Conservation (phyloP, 352 stramenopile species). For the Pythium pyrilobum region DNA sequence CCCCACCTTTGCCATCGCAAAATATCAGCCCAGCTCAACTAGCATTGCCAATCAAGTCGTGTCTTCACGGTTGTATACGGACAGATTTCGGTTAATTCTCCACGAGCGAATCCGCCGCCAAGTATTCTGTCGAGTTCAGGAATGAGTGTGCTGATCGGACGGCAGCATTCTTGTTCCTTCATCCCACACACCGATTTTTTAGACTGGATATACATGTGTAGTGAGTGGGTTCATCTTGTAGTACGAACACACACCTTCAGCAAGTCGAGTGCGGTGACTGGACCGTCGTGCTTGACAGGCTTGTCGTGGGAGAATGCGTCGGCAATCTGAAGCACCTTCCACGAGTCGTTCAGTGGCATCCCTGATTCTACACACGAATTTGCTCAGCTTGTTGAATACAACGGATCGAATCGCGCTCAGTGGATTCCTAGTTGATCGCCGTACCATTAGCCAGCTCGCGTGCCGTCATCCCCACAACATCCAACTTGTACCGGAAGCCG, state of each 20-base stretch:
- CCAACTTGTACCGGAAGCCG: slow-evolving; percentile 53
- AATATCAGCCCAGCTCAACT: not conserved
- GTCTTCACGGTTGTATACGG: slow-evolving; percentile 2
- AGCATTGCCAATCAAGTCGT: not conserved
- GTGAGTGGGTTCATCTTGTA: too few relatives aligned
- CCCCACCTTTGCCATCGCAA: slow-evolving; percentile 35
- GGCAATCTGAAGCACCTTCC: too few relatives aligned
- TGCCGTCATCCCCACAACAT: slow-evolving; percentile 41
- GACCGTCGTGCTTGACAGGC: too few relatives aligned
- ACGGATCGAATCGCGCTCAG: too few relatives aligned
- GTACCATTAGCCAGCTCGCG: slow-evolving; percentile 57
- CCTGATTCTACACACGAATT: too few relatives aligned
- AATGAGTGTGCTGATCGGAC: slow-evolving; percentile 35
- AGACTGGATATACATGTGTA: too few relatives aligned
- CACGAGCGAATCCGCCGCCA: slow-evolving; percentile 53
- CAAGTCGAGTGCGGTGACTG: not conserved
- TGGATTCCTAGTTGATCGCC: too few relatives aligned
- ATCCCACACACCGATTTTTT: too few relatives aligned
- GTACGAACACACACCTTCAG: not conserved
- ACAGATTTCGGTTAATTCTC: slow-evolving; percentile 83
- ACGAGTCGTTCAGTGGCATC: too few relatives aligned
- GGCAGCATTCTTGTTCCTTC: slow-evolving; percentile 6
- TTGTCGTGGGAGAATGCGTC: too few relatives aligned
- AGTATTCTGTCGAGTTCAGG: slow-evolving; percentile 49
- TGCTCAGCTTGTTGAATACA: too few relatives aligned